These are phyloP conservation scores for Talaromyces sp. DNA, from an alignment of 2,329 filamentous ascomycete species.

Conservation along the genomic window DNA sequence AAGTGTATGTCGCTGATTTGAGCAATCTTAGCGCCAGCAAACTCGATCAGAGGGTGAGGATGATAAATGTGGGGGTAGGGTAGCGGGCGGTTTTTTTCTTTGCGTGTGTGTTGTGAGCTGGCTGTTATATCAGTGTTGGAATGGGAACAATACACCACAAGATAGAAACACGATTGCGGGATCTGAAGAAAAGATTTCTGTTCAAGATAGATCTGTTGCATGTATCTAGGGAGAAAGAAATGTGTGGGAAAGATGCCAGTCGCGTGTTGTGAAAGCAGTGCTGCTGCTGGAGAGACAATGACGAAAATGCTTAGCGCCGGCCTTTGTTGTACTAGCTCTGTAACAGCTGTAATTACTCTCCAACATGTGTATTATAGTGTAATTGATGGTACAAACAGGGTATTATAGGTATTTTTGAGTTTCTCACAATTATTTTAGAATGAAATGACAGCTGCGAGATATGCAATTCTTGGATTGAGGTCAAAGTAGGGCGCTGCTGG, in stretches of 20 bases:
- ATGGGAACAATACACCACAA: not conserved
- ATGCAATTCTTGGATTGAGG: not conserved
- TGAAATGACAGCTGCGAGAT: not conserved
- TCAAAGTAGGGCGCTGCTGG: not conserved
- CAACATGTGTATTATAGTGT: not conserved
- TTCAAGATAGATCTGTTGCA: not conserved
- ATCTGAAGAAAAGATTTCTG: not conserved
- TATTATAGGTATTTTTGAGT: not conserved
- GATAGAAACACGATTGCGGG: not conserved
- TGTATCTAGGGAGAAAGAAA: not conserved
- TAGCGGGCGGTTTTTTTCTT: slow-evolving; percentile 12
- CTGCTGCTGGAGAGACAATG: slow-evolving; percentile 20
- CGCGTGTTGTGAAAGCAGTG: slow-evolving; percentile 1
- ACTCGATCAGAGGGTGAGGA: slow-evolving; percentile 24
- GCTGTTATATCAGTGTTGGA: not conserved
- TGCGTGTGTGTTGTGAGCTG: not conserved
- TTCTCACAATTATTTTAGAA: not conserved
- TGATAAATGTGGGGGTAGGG: slow-evolving; percentile 17
- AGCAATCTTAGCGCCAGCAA: slow-evolving; percentile 25
- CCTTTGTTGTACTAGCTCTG: slow-evolving; percentile 5
- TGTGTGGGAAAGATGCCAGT: not conserved
- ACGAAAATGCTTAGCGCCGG: slow-evolving; percentile 28
- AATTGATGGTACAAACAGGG: not conserved
- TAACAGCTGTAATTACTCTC: not conserved
- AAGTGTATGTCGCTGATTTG: slow-evolving; percentile 18